Conservation (phyloP, 2,329 filamentous ascomycete genomes). For the Periconia sp. region DNA sequence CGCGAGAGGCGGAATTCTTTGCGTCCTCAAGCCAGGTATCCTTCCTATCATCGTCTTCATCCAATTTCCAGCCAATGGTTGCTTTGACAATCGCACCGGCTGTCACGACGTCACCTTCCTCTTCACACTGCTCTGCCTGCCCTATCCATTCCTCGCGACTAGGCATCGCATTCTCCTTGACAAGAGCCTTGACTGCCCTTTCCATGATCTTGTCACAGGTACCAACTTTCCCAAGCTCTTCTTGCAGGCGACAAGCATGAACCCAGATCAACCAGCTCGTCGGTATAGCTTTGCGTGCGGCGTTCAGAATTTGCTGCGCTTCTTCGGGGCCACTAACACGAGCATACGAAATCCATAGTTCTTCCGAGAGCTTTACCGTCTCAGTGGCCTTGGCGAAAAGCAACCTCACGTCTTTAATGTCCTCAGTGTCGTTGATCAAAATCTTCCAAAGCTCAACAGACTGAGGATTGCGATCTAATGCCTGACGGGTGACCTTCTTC, state of each 20-base stretch:
- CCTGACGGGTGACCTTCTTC: constrained; percentile 89
- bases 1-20: constrained; percentile 75
- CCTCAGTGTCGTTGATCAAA: constrained; percentile 91
- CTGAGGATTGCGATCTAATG: constrained; percentile 88
- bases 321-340: constrained; percentile 87
- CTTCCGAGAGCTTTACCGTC: constrained; percentile 88
- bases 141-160: constrained; percentile 96
- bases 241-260: constrained; percentile 84
- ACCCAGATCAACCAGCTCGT: constrained; percentile 97
- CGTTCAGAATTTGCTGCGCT: constrained; percentile 93
- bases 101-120: constrained; percentile 83
- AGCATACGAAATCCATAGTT: constrained; percentile 92
- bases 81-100: constrained; percentile 89
- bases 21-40: constrained; percentile 97
- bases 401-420: constrained; percentile 81
- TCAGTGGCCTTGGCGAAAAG: constrained; percentile 94
- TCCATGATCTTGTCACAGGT: constrained; percentile 89
- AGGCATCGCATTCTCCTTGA: constrained; percentile 91
- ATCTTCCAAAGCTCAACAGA: constrained; percentile 98
- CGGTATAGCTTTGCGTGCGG: constrained; percentile 88
- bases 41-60: constrained; percentile 95
- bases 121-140: constrained; percentile 92
- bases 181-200: constrained; percentile 83
- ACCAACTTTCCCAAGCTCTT: constrained; percentile 79
- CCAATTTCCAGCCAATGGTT: constrained; percentile 88